Conservation (phyloP, 2,329 filamentous ascomycete species). For the Acrodontium crateriforme region DNA sequence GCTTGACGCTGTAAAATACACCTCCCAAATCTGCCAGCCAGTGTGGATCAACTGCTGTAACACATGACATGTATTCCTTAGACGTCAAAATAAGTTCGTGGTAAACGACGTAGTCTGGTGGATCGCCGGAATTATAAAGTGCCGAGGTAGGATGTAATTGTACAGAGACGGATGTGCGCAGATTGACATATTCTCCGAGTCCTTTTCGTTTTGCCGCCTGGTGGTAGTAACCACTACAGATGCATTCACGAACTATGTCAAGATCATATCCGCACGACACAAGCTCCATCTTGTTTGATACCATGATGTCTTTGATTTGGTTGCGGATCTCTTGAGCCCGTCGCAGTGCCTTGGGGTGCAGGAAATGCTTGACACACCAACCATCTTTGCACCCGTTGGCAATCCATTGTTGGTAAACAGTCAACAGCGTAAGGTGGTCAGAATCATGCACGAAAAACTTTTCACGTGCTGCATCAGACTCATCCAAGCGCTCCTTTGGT, state of each 20-base stretch:
- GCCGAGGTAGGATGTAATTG: constrained; percentile 90
- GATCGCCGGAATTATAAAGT: constrained; percentile 80
- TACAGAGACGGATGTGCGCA: constrained; percentile 85
- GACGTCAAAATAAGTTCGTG: constrained; percentile 94
- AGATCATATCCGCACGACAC: constrained; percentile 89
- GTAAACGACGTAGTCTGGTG: constrained; percentile 95
- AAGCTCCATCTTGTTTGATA: constrained; percentile 78
- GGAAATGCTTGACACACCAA: constrained; percentile 87
- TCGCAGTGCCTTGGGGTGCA: constrained; percentile 87
- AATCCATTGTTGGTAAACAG: constrained; percentile 94
- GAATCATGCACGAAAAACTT: constrained; percentile 99
- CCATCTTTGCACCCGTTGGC: constrained; percentile 76
- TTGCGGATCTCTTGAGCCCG: constrained; percentile 89
- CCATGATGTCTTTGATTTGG: constrained; percentile 88
- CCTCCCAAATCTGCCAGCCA: constrained; percentile 95
- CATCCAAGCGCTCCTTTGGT: constrained; percentile 90
- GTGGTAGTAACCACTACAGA: constrained; percentile 96
- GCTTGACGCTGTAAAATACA: constrained; percentile 94
- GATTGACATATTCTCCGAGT: constrained; percentile 92
- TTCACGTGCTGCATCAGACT: constrained; percentile 86
- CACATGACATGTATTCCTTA: constrained; percentile 96
- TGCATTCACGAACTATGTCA: constrained; percentile 89
- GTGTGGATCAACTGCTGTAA: constrained; percentile 89
- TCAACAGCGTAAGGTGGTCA: constrained; percentile 86
- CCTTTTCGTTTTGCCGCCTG: constrained; percentile 94